Evolutionary conservation across 1,284 basidiomycete species (phyloP).

Genomic region (Mycena sp.): DNA sequence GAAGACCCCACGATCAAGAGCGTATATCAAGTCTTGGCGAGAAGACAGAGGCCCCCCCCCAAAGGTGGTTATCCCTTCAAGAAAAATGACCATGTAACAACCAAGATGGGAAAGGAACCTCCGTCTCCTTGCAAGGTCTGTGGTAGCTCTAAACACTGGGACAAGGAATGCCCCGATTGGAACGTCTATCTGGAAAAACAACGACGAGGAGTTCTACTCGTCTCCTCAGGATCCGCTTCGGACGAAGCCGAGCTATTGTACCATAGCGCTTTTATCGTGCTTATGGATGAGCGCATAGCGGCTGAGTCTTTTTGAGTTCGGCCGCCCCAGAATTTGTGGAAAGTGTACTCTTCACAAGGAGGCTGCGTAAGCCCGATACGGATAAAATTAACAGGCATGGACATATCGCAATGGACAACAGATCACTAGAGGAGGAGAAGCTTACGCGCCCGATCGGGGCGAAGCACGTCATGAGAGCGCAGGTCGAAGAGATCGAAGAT

Average conservation of each 20-base stretch:
- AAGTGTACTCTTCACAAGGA: no score
- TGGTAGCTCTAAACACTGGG: background rate
- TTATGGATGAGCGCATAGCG: background rate
- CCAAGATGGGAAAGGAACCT: background rate
- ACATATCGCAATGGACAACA: background rate
- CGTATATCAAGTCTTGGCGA: background rate
- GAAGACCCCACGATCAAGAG: background rate
- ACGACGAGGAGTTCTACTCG: background rate
- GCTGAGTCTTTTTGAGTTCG: background rate
- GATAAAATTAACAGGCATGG: background rate
- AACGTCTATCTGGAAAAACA: background rate
- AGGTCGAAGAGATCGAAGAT: slow-evolving; percentile 17
- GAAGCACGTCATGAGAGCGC: background rate
- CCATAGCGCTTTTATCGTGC: background rate
- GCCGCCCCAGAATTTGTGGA: background rate
- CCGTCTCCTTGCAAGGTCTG: slow-evolving; percentile 8
- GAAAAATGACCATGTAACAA: slow-evolving; percentile 3
- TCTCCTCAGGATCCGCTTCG: no score
- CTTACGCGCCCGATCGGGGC: no score
- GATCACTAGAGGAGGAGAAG: background rate
- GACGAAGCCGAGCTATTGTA: background rate
- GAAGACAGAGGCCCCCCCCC: background rate
- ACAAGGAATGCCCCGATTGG: slow-evolving; percentile 10
- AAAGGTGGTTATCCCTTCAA: slow-evolving; percentile 3
- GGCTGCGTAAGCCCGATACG: background rate